Percentiles rank a stretch among this genome's conserved stretches.
These are phyloP conservation scores for Auricularia sp. DNA, from an alignment of 768 basidiomycete genomes.

Conservation along the genomic window DNA sequence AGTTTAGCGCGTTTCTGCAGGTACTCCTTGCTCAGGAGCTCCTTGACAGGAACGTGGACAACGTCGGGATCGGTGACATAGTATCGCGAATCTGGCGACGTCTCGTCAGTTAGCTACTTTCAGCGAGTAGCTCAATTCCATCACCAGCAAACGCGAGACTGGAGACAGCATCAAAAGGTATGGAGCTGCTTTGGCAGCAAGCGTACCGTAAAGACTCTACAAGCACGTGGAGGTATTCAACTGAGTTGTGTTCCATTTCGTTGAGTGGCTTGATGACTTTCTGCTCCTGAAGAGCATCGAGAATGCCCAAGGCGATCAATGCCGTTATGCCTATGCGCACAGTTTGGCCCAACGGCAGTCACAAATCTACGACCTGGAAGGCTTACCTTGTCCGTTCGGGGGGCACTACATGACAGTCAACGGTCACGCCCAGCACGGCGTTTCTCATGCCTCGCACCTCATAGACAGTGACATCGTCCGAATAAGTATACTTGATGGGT, in stretches of 20 bases:
- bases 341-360: not conserved
- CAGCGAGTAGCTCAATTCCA: too few relatives aligned
- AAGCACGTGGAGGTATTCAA: slow-evolving; percentile 78
- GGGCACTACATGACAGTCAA: slow-evolving; percentile 51
- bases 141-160: slow-evolving; percentile 58
- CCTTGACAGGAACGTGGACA: slow-evolving; percentile 63
- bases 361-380: not conserved
- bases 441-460: slow-evolving; percentile 44
- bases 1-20: slow-evolving; percentile 68
- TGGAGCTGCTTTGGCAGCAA: too few relatives aligned
- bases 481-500: slow-evolving; percentile 88
- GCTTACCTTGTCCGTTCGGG: slow-evolving; percentile 83
- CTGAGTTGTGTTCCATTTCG: slow-evolving; percentile 83
- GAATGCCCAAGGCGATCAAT: slow-evolving; percentile 82
- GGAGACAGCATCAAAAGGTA: too few relatives aligned
- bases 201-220: slow-evolving; percentile 57
- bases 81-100: slow-evolving; percentile 60
- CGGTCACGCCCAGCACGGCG: not conserved
- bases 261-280: slow-evolving; percentile 57
- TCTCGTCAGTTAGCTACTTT: too few relatives aligned
- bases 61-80: slow-evolving; percentile 90
- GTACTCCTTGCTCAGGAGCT: slow-evolving; percentile 87
- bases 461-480: slow-evolving; percentile 75
- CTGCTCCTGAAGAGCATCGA: slow-evolving; percentile 76
- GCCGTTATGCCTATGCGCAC: slow-evolving; percentile 64